Conservation (phyloP, 2,329 filamentous ascomycete species). For the Fusarium coicis region DNA sequence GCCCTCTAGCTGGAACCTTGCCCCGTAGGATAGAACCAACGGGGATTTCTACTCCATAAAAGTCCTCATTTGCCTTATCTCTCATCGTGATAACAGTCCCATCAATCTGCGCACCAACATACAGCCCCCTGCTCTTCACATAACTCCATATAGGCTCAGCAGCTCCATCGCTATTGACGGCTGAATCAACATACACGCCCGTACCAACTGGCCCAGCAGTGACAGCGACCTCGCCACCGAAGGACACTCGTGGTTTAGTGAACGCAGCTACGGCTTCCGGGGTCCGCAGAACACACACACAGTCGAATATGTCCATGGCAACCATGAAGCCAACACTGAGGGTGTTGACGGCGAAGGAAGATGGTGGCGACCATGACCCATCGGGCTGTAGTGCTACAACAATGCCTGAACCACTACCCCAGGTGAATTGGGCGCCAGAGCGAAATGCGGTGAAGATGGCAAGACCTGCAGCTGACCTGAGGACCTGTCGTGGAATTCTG, state of each 20-base stretch:
- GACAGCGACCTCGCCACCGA: not conserved
- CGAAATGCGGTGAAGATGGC: not conserved
- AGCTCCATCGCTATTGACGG: not conserved
- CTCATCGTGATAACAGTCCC: not conserved
- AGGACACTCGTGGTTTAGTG: not conserved
- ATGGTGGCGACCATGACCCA: not conserved
- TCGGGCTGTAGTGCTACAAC: not conserved
- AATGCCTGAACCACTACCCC: not conserved
- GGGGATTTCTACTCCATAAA: not conserved
- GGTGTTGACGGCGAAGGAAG: not conserved
- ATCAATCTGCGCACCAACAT: not conserved
- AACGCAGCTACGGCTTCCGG: not conserved
- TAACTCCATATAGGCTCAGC: not conserved
- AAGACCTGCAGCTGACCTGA: not conserved
- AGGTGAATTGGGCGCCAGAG: not conserved
- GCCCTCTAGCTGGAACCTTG: not conserved
- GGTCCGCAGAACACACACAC: not conserved
- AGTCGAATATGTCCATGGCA: not conserved
- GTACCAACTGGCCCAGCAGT: not conserved
- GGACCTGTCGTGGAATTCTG: not conserved
- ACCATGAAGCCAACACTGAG: not conserved
- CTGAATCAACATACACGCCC: not conserved
- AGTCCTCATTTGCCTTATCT: not conserved
- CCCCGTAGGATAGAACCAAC: not conserved
- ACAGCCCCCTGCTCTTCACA: not conserved